A percentile compares a stretch with the other conserved stretches of the same genome.
phyloP scores from a whole-genome alignment of 805 yeast genomes.

The Komagataella phaffii region DNA sequence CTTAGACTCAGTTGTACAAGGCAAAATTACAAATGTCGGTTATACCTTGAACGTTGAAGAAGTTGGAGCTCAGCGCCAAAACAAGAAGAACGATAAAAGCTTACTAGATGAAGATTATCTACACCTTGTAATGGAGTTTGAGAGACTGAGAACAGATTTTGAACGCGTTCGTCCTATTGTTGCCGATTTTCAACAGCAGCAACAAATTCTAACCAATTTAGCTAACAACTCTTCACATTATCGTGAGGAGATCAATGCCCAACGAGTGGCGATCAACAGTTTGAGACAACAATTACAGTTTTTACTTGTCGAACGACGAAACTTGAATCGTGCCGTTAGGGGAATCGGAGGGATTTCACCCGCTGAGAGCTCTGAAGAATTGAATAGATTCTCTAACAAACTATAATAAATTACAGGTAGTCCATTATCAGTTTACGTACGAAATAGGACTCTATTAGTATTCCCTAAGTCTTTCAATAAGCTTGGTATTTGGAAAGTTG shows the following conservation, averaged over 20 bases:
- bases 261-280: conserved; percentile 28
- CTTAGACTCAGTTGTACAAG: conserved; percentile 32
- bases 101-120: conserved; percentile 13
- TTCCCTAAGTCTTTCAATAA: background rate
- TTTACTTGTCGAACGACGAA: conserved; percentile 26
- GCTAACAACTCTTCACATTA: conserved; percentile 16
- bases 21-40: conserved; percentile 36
- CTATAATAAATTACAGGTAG: background rate
- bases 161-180: conserved; percentile 16
- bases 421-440: background rate
- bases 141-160: conserved; percentile 26
- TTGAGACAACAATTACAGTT: conserved; percentile 38
- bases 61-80: conserved; percentile 16
- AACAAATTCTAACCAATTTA: conserved; percentile 10
- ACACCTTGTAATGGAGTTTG: conserved; percentile 26
- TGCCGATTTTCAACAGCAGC: conserved; percentile 12
- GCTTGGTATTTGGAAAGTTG: background rate
- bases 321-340: conserved; percentile 7
- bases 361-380: background rate
- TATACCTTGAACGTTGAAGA: conserved; percentile 33
- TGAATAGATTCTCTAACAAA: background rate
- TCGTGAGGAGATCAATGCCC: conserved; percentile 27
- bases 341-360: background rate
- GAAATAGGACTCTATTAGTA: background rate
- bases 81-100: conserved; percentile 8